Conservation (phyloP, 2,329 filamentous ascomycete genomes). For the Sarocladium brachiariae region DNA sequence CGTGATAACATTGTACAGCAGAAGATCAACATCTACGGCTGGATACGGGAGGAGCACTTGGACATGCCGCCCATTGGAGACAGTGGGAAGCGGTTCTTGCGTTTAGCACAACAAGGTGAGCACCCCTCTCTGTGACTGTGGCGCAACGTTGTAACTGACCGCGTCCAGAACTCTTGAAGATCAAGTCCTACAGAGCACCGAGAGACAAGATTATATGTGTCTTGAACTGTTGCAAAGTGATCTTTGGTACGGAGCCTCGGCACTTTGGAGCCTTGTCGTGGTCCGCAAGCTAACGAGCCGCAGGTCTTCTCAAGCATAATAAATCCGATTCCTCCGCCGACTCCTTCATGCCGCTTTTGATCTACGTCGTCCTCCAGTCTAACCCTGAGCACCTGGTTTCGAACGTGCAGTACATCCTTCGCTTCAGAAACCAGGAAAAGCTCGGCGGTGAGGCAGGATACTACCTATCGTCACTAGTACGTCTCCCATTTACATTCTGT, state of each 20-base stretch:
- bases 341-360: constrained; percentile 89
- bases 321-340: constrained; percentile 94
- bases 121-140: background rate
- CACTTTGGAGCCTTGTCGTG: background rate
- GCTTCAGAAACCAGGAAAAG: constrained; percentile 96
- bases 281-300: background rate
- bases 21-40: constrained; percentile 94
- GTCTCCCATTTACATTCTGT: too few species aligned
- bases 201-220: constrained; percentile 98
- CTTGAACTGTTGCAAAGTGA: constrained; percentile 97
- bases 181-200: constrained; percentile 94
- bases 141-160: constrained; percentile 12
- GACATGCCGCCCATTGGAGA: constrained; percentile 83
- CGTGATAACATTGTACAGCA: constrained; percentile 92
- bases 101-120: constrained; percentile 78
- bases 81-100: constrained; percentile 80
- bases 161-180: constrained; percentile 80
- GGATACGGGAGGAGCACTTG: constrained; percentile 87
- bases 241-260: constrained; percentile 63
- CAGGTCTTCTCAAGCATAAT: constrained; percentile 80
- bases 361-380: constrained; percentile 90
- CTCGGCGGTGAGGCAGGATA: constrained; percentile 96
- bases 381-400: constrained; percentile 94
- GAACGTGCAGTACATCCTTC: constrained; percentile 95
- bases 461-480: constrained; percentile 89